Evolutionary conservation across 768 basidiomycete species (phyloP).

Genomic region (Pleurotus djamor): DNA sequence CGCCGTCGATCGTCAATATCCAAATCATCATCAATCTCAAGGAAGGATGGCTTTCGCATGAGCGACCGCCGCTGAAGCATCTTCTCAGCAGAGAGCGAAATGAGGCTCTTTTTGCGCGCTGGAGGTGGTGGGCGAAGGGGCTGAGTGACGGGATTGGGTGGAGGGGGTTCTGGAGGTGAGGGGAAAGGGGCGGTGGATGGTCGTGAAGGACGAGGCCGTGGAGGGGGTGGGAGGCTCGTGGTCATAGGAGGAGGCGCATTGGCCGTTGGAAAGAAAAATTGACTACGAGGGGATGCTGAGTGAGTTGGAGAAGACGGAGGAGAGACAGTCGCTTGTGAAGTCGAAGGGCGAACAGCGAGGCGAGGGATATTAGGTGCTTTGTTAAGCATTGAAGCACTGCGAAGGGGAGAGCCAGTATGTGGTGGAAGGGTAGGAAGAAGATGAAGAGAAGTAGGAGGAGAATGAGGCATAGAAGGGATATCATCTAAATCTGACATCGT

Average conservation of each 20-base stretch:
- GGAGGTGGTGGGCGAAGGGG: slow-evolving; percentile 16
- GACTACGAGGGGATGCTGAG: slow-evolving; percentile 7
- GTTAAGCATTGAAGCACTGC: slow-evolving; percentile 16
- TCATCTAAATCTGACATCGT: slow-evolving; percentile 27
- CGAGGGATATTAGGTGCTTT: slow-evolving; percentile 16
- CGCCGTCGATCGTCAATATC: slow-evolving; percentile 26
- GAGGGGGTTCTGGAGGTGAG: slow-evolving; percentile 28
- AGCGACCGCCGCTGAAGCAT: slow-evolving; percentile 47
- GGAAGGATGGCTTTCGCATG: slow-evolving; percentile 68
- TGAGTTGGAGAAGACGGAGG: slow-evolving; percentile 19
- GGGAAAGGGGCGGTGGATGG: slow-evolving; percentile 19
- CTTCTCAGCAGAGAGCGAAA: slow-evolving; percentile 32
- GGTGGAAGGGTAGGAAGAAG: slow-evolving; percentile 12
- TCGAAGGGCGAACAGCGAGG: slow-evolving; percentile 28
- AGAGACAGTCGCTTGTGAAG: slow-evolving; percentile 26
- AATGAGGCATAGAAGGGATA: slow-evolving; percentile 16
- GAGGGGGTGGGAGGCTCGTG: slow-evolving; percentile 52
- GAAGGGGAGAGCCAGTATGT: slow-evolving; percentile 9
- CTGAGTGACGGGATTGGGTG: slow-evolving; percentile 1
- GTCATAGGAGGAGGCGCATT: slow-evolving; percentile 23
- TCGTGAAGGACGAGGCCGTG: slow-evolving; percentile 36
- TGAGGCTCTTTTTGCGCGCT: slow-evolving; percentile 21
- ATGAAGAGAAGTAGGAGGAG: slow-evolving; percentile 23
- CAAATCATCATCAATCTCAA: slow-evolving; percentile 61
- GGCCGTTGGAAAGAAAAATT: slow-evolving; percentile 13